Base-by-base conservation (phyloP, 805 yeast species). In the Sugiyamaella valdiviana region DNA sequence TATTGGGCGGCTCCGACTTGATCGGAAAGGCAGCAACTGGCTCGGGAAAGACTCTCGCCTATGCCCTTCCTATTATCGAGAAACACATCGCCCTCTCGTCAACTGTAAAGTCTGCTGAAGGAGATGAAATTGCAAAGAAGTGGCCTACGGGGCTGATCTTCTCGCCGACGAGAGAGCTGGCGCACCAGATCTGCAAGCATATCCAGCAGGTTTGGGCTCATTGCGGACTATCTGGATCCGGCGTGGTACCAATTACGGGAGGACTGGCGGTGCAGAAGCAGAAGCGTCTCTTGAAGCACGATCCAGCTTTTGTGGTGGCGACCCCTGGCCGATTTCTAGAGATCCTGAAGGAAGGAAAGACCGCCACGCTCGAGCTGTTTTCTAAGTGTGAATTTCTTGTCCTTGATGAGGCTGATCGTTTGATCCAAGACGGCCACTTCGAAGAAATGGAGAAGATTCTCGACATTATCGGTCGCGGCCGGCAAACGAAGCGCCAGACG, bases 1-100 rank as follows among this genome's bases (percentile, higher is more conserved):
- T 91, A 1, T 50, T 87, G 12, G 71, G 73, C 23, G 95, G 90
- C 5, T 74, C 73, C 32, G 98, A 93, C 66, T 78, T 93, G 3
- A 81, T 93, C 55, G 99, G 99, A 48, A 93, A 91, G 62, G 99
- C 99, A 14, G 83, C 93, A 9, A 93, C 99, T 1, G 99, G 99
- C 64, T 86, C 96, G 1, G 99, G 99, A 74, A 93, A 93, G 63
- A 93, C 99, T 0, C 71, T 90, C 50, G 99, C 99, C 0, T 93
- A 87, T 64, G 96, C 96, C 41, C 78, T 93, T 22, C 97, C 99
- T 7, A 82, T 95, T 23, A 65, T 93, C 51, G 96, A 91, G 61
- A 77, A 74, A 51, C 76, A 78, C 50, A 57, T 80, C 16, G 49
- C 20, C 14, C 41, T 57, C 7, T 44, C 44, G 43, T 3, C 43